Evolutionary conservation across 225 moss, liverwort and hornwort species (phyloP).

Genomic region (Lunularia cruciata): DNA sequence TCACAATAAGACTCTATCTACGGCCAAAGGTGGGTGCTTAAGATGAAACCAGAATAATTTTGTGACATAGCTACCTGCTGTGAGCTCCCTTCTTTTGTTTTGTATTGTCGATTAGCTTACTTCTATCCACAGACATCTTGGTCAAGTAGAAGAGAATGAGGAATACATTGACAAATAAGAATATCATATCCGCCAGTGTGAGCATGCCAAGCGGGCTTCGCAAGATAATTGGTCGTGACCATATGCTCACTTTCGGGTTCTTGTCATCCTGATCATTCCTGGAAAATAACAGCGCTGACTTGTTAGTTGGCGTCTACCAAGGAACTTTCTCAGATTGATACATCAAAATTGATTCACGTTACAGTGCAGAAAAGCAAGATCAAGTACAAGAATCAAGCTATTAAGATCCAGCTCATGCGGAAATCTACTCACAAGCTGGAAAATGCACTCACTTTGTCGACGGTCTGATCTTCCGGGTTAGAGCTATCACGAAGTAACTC

Average conservation of each 20-base stretch:
- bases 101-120: background rate
- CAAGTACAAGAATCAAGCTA: too few species aligned
- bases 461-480: constrained; percentile 12
- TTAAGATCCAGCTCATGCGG: too few species aligned
- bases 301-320: too few species aligned
- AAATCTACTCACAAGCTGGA: background rate
- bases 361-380: too few species aligned
- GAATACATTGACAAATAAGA: background rate
- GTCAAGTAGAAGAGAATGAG: background rate
- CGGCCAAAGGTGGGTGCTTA: too few species aligned
- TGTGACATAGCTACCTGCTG: constrained; percentile 1
- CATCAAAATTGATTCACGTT: background rate
- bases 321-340: too few species aligned
- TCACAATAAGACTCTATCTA: too few species aligned
- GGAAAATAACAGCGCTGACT: background rate
- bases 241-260: constrained; percentile 9
- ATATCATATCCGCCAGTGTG: constrained; percentile 22
- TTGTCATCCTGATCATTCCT: background rate
- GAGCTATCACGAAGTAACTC: constrained; percentile 3
- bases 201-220: constrained; percentile 33
- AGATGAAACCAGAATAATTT: too few species aligned
- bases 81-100: background rate
- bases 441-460: constrained; percentile 6
- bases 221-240: constrained; percentile 29
- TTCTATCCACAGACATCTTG: background rate